These are phyloP conservation scores for Rubroshorea leprosula DNA, from an alignment of 345 rosid genomes.

Conservation along the genomic window DNA sequence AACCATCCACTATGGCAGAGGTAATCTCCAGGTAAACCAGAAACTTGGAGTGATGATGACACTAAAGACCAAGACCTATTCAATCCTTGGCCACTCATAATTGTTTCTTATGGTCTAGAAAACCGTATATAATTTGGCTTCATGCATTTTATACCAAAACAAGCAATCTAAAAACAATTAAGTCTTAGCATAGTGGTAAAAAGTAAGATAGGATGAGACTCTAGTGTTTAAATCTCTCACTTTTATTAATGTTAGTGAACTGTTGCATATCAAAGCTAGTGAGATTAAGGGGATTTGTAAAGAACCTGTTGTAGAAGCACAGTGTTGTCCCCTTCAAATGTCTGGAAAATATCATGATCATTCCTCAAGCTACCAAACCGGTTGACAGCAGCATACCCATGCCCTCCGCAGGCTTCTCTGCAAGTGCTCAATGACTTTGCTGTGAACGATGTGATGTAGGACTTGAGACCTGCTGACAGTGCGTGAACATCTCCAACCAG, in stretches of 20 bases:
- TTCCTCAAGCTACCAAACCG: conserved; percentile 95
- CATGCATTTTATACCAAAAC: neutral
- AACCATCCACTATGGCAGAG: neutral
- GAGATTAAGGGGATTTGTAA: neutral
- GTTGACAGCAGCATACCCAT: conserved; percentile 99
- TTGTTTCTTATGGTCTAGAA: too few species aligned
- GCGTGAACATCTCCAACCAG: conserved; percentile 82
- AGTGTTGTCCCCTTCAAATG: conserved; percentile 99
- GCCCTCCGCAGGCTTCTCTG: conserved; percentile 98
- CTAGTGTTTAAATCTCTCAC: neutral
- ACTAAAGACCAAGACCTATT: neutral
- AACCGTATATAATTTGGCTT: neutral
- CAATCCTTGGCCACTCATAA: neutral
- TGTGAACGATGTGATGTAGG: conserved; percentile 86
- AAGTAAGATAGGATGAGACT: neutral
- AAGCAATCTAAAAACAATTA: neutral
- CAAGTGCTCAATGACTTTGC: conserved; percentile 81
- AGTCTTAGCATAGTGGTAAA: neutral
- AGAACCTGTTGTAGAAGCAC: conserved; percentile 96
- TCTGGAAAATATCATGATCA: conserved; percentile 95
- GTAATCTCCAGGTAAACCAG: neutral
- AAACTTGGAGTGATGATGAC: conserved; percentile 1
- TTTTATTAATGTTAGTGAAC: neutral
- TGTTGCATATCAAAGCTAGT: neutral
- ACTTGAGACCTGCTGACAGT: conserved; percentile 94